These are phyloP conservation scores for Geotrichum histeridarum DNA, from an alignment of 1,139 yeast species.

Conservation along the genomic window DNA sequence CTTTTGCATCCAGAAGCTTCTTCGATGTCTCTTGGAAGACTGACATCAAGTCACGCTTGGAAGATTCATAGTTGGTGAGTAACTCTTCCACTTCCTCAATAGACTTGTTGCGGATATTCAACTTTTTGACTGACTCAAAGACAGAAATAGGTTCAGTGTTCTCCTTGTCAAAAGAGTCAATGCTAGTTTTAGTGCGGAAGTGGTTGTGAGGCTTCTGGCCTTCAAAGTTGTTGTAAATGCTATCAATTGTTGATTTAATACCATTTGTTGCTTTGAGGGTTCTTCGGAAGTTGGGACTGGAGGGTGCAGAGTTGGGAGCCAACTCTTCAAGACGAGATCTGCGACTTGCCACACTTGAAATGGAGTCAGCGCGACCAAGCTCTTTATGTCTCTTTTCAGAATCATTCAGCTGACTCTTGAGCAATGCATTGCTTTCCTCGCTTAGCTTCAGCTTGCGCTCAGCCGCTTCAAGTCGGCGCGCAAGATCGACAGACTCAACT, in stretches of 20 bases:
- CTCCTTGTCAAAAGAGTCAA: conserved; percentile 11
- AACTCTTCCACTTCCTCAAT: conserved; percentile 28
- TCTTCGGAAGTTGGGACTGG: conserved; percentile 12
- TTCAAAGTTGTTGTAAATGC: conserved; percentile 18
- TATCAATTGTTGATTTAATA: conserved; percentile 19
- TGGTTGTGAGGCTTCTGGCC: conserved; percentile 6
- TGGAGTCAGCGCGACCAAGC: conserved; percentile 28
- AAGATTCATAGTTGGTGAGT: conserved; percentile 25
- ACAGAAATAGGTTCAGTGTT: conserved; percentile 14
- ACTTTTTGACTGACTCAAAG: conserved; percentile 21
- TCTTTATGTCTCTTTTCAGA: conserved; percentile 26
- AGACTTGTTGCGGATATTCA: conserved; percentile 25
- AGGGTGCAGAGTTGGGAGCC: conserved; percentile 18
- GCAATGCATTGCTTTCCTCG: conserved; percentile 30
- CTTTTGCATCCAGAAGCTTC: conserved; percentile 48
- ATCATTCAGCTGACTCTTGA: conserved; percentile 32
- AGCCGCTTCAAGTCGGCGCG: conserved; percentile 29
- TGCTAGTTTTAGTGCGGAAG: conserved; percentile 11
- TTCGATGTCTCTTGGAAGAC: conserved; percentile 55
- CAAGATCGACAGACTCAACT: conserved; percentile 30
- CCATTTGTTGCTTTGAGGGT: conserved; percentile 19
- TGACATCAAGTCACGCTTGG: conserved; percentile 46
- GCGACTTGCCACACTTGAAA: conserved; percentile 28
- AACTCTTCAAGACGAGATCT: conserved; percentile 28
- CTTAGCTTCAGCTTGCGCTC: conserved; percentile 31